phyloP scores from a whole-genome alignment of 2,329 filamentous ascomycete genomes.

The Teratosphaeriaceae sp. region DNA sequence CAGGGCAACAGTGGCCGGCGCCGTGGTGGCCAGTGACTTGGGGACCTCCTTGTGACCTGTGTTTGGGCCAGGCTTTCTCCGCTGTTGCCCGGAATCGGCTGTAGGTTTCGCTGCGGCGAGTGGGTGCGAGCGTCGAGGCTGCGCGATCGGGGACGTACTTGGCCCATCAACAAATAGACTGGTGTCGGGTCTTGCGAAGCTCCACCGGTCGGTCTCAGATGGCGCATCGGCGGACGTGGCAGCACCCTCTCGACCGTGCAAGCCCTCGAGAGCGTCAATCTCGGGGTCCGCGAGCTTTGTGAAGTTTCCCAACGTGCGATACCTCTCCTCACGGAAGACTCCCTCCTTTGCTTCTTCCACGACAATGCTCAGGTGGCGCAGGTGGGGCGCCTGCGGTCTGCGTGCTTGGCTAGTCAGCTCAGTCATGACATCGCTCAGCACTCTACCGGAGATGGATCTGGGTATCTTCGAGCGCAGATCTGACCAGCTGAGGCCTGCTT shows the following conservation, averaged over 20 bases:
- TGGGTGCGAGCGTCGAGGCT: slow-evolving; percentile 37
- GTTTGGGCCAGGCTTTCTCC: background rate
- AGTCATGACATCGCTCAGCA: slow-evolving; percentile 44
- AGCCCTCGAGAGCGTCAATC: background rate
- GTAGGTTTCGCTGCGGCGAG: slow-evolving; percentile 12
- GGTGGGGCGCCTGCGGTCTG: slow-evolving; percentile 50
- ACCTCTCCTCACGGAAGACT: slow-evolving; percentile 48
- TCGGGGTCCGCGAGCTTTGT: slow-evolving; percentile 1
- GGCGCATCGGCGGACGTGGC: no score
- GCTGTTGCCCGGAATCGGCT: background rate
- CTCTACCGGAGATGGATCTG: background rate
- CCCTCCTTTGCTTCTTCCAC: slow-evolving; percentile 46
- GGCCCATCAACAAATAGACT: slow-evolving; percentile 29
- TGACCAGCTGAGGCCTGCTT: background rate
- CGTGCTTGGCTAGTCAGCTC: slow-evolving; percentile 52
- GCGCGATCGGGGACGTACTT: no score
- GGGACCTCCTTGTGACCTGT: background rate
- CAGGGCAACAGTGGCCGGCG: background rate
- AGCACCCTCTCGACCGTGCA: background rate
- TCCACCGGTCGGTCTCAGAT: slow-evolving; percentile 43
- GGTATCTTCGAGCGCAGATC: background rate
- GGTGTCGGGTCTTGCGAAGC: slow-evolving; percentile 35
- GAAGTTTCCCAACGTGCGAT: background rate
- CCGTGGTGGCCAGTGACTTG: background rate
- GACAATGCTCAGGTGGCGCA: slow-evolving; percentile 51